Base-by-base conservation (phyloP, 2,329 filamentous ascomycete species). In the Thelonectria olida region DNA sequence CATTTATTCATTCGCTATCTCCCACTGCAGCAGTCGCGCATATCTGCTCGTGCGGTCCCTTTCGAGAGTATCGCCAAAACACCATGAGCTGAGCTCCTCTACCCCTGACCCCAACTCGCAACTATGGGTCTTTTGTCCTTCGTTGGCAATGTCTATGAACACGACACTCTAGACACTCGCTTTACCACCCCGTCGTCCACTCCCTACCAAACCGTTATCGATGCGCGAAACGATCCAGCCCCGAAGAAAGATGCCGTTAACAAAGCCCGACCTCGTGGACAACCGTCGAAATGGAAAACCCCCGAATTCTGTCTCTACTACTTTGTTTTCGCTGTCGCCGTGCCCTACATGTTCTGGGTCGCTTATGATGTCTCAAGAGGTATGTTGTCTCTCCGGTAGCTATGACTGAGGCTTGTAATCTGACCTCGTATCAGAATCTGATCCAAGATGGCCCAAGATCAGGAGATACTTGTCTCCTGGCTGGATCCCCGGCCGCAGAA, bases 341-440 rank as follows among this genome's bases (percentile, higher is more conserved):
- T 98, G 23, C 92, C 93, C 8, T 85, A 89, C 71, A 99, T 99
- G 94, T 93, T 97, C 79, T 97, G 93, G 82, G 84, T 90, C n/a
- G 90, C 91, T 9, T 92, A 93, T 68, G 87, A 92, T 78, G 93
- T 97, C 45, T 99, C 96, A 22, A 86, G 89, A 79, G 85, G 94
- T 94, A 78, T 59, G 84, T 81, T 39, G 12, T 4, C 31, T 41
- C 23, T 28, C 12, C 13, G 36, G 3, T 2, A 12, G 12, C 3
- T 6, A 12, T 4, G 13, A 3, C 10, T 12, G 3, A 12, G 5
- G 12, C 15, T 31, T 20, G 17, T 2, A 12, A 38, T 12, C 67
- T 74, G 62, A 76, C 54, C 22, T 10, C 10, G 31, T 49, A 34
- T 41, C 59, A 97, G 93, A 90, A 61, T 89, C 88, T 34, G 91